A percentile compares a stretch with the other conserved stretches of the same genome.
phyloP scores from a whole-genome alignment of 257 asterid species.

The Voacanga thouarsii region DNA sequence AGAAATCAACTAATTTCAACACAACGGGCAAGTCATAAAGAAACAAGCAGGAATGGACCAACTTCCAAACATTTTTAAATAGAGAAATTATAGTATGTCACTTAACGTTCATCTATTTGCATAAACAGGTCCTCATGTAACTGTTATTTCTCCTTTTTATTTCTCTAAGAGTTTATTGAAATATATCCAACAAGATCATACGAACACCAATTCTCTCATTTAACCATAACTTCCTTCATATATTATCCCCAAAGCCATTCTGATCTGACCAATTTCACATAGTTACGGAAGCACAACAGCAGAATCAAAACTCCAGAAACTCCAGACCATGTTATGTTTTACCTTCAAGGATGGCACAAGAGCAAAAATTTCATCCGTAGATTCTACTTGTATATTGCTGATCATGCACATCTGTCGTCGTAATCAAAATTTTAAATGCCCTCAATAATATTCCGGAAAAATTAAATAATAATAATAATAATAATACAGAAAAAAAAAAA shows the following conservation, averaged over 20 bases:
- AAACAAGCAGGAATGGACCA: neutral
- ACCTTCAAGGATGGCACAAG: conserved; percentile 84
- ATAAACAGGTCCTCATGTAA: neutral
- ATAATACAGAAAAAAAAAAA: no score
- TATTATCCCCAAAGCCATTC: neutral
- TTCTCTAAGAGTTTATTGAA: neutral
- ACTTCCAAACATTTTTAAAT: neutral
- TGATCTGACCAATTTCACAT: neutral
- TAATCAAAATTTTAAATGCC: conserved; percentile 20
- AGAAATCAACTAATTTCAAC: neutral
- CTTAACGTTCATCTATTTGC: neutral
- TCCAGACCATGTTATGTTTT: conserved; percentile 12
- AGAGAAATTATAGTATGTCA: neutral
- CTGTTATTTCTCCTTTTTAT: neutral
- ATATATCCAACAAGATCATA: neutral
- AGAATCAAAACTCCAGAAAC: conserved; percentile 1
- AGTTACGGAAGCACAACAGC: neutral
- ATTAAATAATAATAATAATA: no score
- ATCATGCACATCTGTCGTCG: conserved; percentile 69
- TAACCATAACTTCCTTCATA: neutral
- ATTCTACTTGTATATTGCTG: conserved; percentile 63
- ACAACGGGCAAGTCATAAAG: neutral
- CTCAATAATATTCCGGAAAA: conserved; percentile 10
- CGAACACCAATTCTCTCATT: neutral
- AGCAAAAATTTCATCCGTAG: conserved; percentile 86